Conservation (phyloP, 2,329 filamentous ascomycete genomes). For the Plectosphaerella sp. region DNA sequence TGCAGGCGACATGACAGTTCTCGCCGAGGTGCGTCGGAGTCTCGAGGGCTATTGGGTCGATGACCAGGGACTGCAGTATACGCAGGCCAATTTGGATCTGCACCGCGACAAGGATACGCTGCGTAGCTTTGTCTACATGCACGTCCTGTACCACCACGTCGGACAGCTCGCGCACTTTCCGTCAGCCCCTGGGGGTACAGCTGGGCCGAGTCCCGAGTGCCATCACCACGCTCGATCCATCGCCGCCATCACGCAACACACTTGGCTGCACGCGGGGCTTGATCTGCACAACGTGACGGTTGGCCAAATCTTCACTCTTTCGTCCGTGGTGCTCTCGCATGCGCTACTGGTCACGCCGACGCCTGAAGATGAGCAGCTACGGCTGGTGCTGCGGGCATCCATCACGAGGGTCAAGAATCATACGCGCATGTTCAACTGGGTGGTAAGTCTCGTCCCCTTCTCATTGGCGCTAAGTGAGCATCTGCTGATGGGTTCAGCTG, state of each 20-base stretch:
- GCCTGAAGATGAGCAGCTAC: background rate
- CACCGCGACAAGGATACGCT: background rate
- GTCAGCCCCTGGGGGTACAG: too few species aligned
- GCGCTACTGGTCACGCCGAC: background rate
- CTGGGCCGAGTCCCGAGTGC: background rate
- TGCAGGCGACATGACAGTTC: background rate
- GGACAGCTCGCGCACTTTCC: background rate
- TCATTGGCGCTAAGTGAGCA: too few species aligned
- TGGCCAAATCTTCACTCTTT: background rate
- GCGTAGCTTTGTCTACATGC: background rate
- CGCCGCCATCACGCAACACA: background rate
- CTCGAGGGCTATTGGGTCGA: background rate
- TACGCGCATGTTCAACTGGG: constrained; percentile 1
- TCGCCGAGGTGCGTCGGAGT: background rate
- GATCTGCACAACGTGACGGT: background rate
- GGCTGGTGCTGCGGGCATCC: background rate
- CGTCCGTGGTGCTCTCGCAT: background rate
- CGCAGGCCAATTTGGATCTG: background rate
- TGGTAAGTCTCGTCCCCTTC: too few species aligned
- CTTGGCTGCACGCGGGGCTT: background rate
- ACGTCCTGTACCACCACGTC: background rate
- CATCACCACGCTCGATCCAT: background rate
- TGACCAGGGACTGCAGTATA: background rate
- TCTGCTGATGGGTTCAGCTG: background rate
- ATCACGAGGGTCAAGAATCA: background rate